A percentile compares a stretch with the other conserved stretches of the same genome.
These are phyloP conservation scores for Mycena vitilis DNA, from an alignment of 768 basidiomycete species.

Conservation along the genomic window DNA sequence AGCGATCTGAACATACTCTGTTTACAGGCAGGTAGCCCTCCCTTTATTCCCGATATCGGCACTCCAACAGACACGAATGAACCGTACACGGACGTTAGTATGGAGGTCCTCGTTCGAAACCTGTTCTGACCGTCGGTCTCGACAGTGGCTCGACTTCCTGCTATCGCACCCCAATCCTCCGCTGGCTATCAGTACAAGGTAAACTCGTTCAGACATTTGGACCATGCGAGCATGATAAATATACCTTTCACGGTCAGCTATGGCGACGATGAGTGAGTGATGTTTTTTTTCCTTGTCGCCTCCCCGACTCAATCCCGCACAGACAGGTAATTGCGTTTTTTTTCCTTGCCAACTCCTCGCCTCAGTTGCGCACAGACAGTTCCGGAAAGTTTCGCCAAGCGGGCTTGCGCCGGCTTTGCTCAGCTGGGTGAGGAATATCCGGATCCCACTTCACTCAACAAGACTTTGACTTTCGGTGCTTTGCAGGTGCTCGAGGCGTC, in stretches of 20 bases:
- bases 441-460: background rate
- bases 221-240: too few relatives aligned
- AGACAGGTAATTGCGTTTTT: slow-evolving; percentile 52
- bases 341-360: background rate
- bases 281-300: too few relatives aligned
- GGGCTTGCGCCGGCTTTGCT: slow-evolving; percentile 60
- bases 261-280: too few relatives aligned
- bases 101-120: background rate
- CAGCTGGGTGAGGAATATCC: slow-evolving; percentile 50
- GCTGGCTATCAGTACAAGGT: slow-evolving; percentile 48
- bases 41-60: slow-evolving; percentile 54
- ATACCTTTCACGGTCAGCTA: too few relatives aligned
- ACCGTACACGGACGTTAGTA: slow-evolving; percentile 45
- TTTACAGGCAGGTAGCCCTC: slow-evolving; percentile 56
- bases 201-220: too few relatives aligned
- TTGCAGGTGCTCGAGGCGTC: slow-evolving; percentile 60
- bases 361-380: slow-evolving; percentile 48
- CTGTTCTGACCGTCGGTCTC: background rate
- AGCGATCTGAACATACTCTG: slow-evolving; percentile 16
- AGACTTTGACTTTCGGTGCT: background rate
- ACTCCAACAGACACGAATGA: slow-evolving; percentile 57
- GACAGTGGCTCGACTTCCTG: slow-evolving; percentile 64
- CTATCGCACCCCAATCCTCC: slow-evolving; percentile 52
- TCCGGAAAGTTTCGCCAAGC: slow-evolving; percentile 56
- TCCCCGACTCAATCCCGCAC: slow-evolving; percentile 53